Evolutionary conservation across 768 basidiomycete genomes (phyloP).

Genomic region (Agaricus sinodeliciosus): DNA sequence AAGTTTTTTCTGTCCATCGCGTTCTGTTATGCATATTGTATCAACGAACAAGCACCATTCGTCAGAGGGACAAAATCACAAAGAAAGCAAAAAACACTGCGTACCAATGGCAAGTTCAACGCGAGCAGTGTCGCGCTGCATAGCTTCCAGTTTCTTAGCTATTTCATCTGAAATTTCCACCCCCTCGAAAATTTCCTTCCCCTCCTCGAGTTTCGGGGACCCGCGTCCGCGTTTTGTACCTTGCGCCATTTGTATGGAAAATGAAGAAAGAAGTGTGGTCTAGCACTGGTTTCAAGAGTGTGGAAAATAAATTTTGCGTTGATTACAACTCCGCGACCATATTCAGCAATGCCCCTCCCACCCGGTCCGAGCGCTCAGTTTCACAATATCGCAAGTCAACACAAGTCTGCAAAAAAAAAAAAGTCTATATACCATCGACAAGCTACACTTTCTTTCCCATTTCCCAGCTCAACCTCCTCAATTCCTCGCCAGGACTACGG

Average conservation of each 20-base stretch:
- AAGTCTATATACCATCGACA: no score
- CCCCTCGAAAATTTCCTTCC: slow-evolving; percentile 59
- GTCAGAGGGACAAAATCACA: background rate
- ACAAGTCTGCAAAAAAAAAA: slow-evolving; percentile 54
- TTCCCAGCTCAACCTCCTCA: slow-evolving; percentile 78
- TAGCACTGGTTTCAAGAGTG: slow-evolving; percentile 7
- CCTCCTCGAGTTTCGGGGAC: slow-evolving; percentile 72
- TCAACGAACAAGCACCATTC: background rate
- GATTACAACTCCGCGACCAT: slow-evolving; percentile 22
- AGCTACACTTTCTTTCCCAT: no score
- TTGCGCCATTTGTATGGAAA: slow-evolving; percentile 28
- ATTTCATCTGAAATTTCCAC: slow-evolving; percentile 70
- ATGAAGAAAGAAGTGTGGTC: slow-evolving; percentile 13
- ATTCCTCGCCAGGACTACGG: slow-evolving; percentile 26
- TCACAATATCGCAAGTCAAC: slow-evolving; percentile 34
- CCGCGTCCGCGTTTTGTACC: slow-evolving; percentile 74
- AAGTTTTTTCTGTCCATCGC: slow-evolving; percentile 50
- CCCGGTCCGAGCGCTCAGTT: background rate
- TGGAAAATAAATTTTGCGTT: slow-evolving; percentile 21
- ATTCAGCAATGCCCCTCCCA: slow-evolving; percentile 5
- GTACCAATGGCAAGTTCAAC: slow-evolving; percentile 68
- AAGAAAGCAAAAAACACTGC: slow-evolving; percentile 18
- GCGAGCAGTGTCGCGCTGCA: slow-evolving; percentile 66
- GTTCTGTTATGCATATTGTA: slow-evolving; percentile 39
- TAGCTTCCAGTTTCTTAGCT: slow-evolving; percentile 55